phyloP scores from a whole-genome alignment of 345 rosid species.

The Bruguiera sexangula region DNA sequence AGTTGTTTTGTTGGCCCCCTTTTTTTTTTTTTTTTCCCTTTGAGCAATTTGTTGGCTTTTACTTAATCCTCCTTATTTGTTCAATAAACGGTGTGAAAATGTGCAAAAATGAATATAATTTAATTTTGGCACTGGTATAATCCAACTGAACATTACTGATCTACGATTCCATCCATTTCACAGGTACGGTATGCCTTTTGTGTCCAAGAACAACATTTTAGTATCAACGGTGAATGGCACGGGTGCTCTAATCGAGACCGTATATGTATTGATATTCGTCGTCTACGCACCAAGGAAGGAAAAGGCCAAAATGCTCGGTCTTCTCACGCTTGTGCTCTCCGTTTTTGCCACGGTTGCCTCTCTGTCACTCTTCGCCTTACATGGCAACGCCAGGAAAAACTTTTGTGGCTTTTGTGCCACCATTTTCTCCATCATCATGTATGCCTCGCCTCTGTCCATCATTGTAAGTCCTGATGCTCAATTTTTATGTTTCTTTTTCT shows the following conservation, averaged over 20 bases:
- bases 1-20: too few relatives aligned
- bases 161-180: not conserved
- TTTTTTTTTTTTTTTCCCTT: too few relatives aligned
- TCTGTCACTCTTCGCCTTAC: constrained; percentile 66
- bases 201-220: constrained; percentile 71
- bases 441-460: constrained; percentile 95
- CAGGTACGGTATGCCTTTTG: constrained; percentile 96
- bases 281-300: constrained; percentile 68
- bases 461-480: constrained; percentile 48
- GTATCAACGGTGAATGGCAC: constrained; percentile 83
- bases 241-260: constrained; percentile 64
- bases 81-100: too few relatives aligned
- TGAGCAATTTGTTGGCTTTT: too few relatives aligned
- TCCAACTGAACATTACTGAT: not conserved
- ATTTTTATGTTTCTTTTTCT: not conserved
- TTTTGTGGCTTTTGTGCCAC: constrained; percentile 83
- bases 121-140: not conserved
- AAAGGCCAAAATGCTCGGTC: constrained; percentile 63
- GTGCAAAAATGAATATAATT: not conserved
- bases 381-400: constrained; percentile 58
- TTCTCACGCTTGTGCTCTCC: constrained; percentile 44
- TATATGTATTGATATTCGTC: constrained; percentile 67
- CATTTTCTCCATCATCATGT: constrained; percentile 91
- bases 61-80: too few relatives aligned
- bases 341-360: constrained; percentile 58